These are phyloP conservation scores for Naganishia randhawae DNA, from an alignment of 768 basidiomycete genomes.

Conservation along the genomic window DNA sequence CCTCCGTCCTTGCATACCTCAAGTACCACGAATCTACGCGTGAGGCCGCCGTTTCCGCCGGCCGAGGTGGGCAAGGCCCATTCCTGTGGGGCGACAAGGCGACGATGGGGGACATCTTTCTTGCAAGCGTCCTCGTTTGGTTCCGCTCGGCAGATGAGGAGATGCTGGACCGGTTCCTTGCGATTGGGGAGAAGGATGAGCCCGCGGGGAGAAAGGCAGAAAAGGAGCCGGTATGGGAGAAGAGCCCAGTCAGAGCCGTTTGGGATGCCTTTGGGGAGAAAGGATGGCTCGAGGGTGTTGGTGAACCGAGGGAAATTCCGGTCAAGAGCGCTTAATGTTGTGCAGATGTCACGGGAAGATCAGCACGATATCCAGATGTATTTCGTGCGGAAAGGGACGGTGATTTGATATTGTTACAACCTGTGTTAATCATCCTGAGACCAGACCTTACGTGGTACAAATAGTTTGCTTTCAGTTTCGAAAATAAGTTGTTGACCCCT, in stretches of 20 bases:
- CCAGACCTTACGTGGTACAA: not conserved
- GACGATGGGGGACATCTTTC: constrained; percentile 24
- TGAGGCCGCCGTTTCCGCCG: not conserved
- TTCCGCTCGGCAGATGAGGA: constrained; percentile 12
- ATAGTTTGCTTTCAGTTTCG: too few relatives aligned
- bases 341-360: too few relatives aligned
- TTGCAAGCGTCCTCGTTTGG: constrained; percentile 21
- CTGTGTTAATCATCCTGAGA: not conserved
- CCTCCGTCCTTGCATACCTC: not conserved
- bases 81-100: constrained; percentile 23
- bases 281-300: constrained; percentile 26
- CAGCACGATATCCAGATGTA: too few relatives aligned
- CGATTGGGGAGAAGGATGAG: constrained; percentile 14
- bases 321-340: not conserved
- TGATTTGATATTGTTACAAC: constrained; percentile 15
- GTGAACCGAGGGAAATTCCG: constrained; percentile 22
- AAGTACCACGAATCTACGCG: not conserved
- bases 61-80: not conserved
- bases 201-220: not conserved
- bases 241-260: constrained; percentile 13
- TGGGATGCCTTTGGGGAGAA: constrained; percentile 14
- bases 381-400: too few relatives aligned
- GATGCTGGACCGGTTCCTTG: constrained; percentile 17
- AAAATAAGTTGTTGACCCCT: too few relatives aligned
- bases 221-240: not conserved